A percentile compares a stretch with the other conserved stretches of the same genome.
Conservation (phyloP, 2,329 filamentous ascomycete genomes). For the Sclerotinia borealis region DNA sequence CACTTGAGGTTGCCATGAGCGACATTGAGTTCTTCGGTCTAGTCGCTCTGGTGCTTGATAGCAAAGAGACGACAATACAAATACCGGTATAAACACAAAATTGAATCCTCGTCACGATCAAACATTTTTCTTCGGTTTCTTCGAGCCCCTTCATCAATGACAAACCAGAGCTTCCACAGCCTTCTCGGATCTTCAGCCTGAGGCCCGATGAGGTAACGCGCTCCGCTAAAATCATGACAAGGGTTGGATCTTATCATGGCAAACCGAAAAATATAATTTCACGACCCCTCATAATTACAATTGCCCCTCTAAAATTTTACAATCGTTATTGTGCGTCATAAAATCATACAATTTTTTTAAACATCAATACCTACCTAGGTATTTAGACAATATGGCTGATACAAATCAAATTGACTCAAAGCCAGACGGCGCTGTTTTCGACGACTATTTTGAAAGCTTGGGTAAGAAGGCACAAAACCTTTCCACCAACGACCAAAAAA, state of each 20-base stretch:
- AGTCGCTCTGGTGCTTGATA: background rate
- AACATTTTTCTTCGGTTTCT: too few species aligned
- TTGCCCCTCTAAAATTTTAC: constrained; percentile 23
- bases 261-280: constrained; percentile 19
- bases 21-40: background rate
- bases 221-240: background rate
- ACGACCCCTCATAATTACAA: constrained; percentile 1
- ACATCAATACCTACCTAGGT: background rate
- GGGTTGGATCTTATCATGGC: constrained; percentile 17
- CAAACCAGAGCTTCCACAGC: constrained; percentile 5
- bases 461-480: constrained; percentile 54
- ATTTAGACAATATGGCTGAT: constrained; percentile 37
- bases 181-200: constrained; percentile 18
- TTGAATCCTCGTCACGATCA: background rate
- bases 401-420: constrained; percentile 36
- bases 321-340: constrained; percentile 10
- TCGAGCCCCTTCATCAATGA: background rate
- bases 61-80: background rate
- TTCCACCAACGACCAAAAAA: constrained; percentile 32
- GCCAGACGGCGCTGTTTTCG: constrained; percentile 38
- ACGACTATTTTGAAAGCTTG: constrained; percentile 58
- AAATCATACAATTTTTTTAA: background rate
- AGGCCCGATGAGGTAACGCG: constrained; percentile 12
- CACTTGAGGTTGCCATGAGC: background rate
- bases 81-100: background rate